These are phyloP conservation scores for Calonectria honghensis DNA, from an alignment of 2,329 filamentous ascomycete species.

Conservation along the genomic window DNA sequence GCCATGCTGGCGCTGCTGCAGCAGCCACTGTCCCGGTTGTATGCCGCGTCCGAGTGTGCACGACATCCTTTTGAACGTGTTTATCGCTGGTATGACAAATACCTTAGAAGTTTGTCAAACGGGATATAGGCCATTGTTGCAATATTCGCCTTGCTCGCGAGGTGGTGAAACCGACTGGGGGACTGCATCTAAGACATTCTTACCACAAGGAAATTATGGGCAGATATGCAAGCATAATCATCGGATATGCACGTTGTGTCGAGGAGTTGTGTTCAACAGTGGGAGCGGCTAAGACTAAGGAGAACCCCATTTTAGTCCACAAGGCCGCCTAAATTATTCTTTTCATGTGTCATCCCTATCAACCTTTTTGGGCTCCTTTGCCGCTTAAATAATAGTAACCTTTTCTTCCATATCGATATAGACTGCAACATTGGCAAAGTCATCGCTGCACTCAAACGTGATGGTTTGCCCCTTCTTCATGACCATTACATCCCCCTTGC, in stretches of 20 bases:
- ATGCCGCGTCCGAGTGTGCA: neutral
- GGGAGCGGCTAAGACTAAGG: too few species aligned
- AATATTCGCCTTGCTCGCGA: neutral
- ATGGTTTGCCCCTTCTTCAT: conserved; percentile 13
- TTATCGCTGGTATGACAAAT: neutral
- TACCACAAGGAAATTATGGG: neutral
- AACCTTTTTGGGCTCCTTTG: too few species aligned
- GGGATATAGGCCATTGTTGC: too few species aligned
- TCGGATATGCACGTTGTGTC: too few species aligned
- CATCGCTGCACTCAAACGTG: conserved; percentile 21
- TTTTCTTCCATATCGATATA: conserved; percentile 16
- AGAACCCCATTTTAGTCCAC: too few species aligned
- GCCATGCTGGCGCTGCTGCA: neutral
- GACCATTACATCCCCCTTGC: conserved; percentile 22
- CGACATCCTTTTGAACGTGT: neutral
- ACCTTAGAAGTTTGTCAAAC: too few species aligned
- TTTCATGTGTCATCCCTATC: too few species aligned
- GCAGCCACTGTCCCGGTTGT: neutral
- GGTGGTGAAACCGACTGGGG: neutral
- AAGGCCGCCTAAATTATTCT: too few species aligned
- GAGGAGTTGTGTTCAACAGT: too few species aligned
- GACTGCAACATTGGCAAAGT: conserved; percentile 29
- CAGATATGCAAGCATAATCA: neutral
- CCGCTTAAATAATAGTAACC: neutral
- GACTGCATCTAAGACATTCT: neutral